Percentiles rank a stretch among this genome's conserved stretches.
These are phyloP conservation scores for Groenewaldozyma salmanticensis DNA, from an alignment of 805 yeast species.

Conservation along the genomic window DNA sequence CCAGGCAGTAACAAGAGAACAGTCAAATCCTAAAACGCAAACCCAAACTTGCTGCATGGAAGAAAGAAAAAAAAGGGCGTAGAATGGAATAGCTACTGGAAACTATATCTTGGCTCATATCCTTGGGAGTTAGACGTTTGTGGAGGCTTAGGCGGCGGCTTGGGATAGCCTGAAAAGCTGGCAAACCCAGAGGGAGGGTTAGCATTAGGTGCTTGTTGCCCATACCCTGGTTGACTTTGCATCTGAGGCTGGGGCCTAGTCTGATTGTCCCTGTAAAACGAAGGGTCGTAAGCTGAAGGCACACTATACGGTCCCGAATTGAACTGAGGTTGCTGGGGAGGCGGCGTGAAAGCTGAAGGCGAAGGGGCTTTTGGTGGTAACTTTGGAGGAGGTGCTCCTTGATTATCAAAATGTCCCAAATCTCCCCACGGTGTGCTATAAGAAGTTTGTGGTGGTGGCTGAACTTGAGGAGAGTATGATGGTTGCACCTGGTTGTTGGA, in stretches of 20 bases:
- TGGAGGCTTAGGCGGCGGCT: slow-evolving; percentile 2
- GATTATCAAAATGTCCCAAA: not conserved
- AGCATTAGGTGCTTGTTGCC: not conserved
- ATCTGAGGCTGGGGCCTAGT: slow-evolving; percentile 7
- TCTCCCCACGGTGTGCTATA: not conserved
- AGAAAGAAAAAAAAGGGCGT: not conserved
- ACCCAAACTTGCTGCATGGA: not conserved
- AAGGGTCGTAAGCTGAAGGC: slow-evolving; percentile 40
- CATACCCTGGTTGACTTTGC: slow-evolving; percentile 4
- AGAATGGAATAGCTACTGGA: slow-evolving; percentile 4
- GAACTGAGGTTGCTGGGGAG: slow-evolving; percentile 10
- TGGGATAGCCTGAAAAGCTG: not conserved
- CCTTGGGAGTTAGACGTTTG: too few relatives aligned
- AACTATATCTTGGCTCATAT: slow-evolving; percentile 11
- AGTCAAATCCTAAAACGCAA: too few relatives aligned
- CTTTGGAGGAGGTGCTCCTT: slow-evolving; percentile 6
- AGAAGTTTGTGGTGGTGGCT: slow-evolving; percentile 1
- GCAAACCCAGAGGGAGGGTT: not conserved
- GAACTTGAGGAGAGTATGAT: slow-evolving; percentile 3
- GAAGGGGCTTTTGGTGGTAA: slow-evolving; percentile 20
- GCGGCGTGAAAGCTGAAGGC: slow-evolving; percentile 2
- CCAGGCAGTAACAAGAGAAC: too few relatives aligned
- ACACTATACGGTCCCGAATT: slow-evolving; percentile 12
- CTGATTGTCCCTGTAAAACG: slow-evolving; percentile 31
- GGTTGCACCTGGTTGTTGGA: not conserved